These are phyloP conservation scores for Jackrogersella minutella DNA, from an alignment of 495 filamentous ascomycete species.

Conservation along the genomic window DNA sequence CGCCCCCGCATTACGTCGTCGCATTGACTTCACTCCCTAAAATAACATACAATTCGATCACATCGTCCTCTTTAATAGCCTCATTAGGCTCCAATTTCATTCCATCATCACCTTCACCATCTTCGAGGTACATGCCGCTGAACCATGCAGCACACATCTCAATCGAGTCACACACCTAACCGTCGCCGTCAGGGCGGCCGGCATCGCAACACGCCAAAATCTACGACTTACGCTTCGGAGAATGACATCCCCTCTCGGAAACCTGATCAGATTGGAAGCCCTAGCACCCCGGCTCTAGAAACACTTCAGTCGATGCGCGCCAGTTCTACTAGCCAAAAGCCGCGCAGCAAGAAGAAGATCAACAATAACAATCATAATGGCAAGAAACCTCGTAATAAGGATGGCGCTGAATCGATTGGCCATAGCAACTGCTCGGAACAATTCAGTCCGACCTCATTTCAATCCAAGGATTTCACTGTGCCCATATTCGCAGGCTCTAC, in stretches of 20 bases:
- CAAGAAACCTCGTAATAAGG: slow-evolving; percentile 36
- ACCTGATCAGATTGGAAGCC: slow-evolving; percentile 27
- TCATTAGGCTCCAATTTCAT: slow-evolving; percentile 4
- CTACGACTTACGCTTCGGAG: slow-evolving; percentile 58
- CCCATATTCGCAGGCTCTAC: slow-evolving; percentile 89
- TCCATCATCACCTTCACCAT: slow-evolving; percentile 18
- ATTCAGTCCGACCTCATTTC: slow-evolving; percentile 42
- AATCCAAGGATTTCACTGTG: slow-evolving; percentile 51
- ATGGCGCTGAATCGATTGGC: slow-evolving; percentile 47
- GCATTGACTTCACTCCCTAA: slow-evolving; percentile 20
- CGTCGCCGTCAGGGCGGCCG: slow-evolving; percentile 51
- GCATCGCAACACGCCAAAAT: slow-evolving; percentile 44
- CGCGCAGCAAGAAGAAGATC: slow-evolving; percentile 45
- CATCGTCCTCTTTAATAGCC: not conserved
- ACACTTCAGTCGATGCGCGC: not conserved
- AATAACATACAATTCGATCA: not conserved
- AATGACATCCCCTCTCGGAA: slow-evolving; percentile 52
- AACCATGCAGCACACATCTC: slow-evolving; percentile 44
- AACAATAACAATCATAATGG: too few species aligned
- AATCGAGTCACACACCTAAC: slow-evolving; percentile 49
- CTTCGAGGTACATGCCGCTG: slow-evolving; percentile 28
- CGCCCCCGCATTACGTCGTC: slow-evolving; percentile 33
- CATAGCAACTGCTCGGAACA: too few species aligned
- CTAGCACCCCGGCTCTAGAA: slow-evolving; percentile 46
- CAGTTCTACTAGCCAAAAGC: slow-evolving; percentile 48